phyloP scores from a whole-genome alignment of 208 protist species.

The Leishmania tropica region DNA sequence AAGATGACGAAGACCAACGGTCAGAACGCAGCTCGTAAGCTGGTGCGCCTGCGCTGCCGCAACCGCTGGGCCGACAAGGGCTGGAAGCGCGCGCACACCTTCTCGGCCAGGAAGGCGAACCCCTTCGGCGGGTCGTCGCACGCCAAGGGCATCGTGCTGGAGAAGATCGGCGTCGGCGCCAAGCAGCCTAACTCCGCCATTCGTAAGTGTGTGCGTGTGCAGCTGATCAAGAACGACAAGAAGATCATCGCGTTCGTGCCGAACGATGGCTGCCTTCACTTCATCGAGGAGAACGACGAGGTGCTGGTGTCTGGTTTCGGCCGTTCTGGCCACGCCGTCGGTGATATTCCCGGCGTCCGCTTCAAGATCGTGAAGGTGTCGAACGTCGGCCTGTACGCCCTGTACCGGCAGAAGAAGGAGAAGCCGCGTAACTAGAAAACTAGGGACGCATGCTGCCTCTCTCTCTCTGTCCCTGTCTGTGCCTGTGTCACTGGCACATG shows the following conservation, averaged over 20 bases:
- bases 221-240: constrained; percentile 99
- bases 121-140: constrained; percentile 98
- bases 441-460: background rate
- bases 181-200: constrained; percentile 99
- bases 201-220: constrained; percentile 99
- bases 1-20: constrained; percentile 97
- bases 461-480: too few relatives aligned
- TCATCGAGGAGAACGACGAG: constrained; percentile 99
- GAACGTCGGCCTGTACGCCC: constrained; percentile 97
- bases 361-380: constrained; percentile 99
- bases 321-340: constrained; percentile 98
- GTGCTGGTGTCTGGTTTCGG: constrained; percentile 99
- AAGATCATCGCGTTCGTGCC: constrained; percentile 99
- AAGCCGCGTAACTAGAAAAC: constrained; percentile 85
- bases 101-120: constrained; percentile 96
- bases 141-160: constrained; percentile 99
- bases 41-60: constrained; percentile 91
- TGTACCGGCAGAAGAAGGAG: constrained; percentile 99
- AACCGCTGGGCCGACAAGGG: constrained; percentile 98
- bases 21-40: constrained; percentile 98
- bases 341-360: constrained; percentile 99
- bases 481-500: too few relatives aligned
- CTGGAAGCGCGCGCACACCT: constrained; percentile 98
- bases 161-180: constrained; percentile 99
- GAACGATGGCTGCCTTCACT: constrained; percentile 99